A percentile compares a stretch with the other conserved stretches of the same genome.
phyloP scores from a whole-genome alignment of 495 filamentous ascomycete species.

The Tuber umbilicatum region DNA sequence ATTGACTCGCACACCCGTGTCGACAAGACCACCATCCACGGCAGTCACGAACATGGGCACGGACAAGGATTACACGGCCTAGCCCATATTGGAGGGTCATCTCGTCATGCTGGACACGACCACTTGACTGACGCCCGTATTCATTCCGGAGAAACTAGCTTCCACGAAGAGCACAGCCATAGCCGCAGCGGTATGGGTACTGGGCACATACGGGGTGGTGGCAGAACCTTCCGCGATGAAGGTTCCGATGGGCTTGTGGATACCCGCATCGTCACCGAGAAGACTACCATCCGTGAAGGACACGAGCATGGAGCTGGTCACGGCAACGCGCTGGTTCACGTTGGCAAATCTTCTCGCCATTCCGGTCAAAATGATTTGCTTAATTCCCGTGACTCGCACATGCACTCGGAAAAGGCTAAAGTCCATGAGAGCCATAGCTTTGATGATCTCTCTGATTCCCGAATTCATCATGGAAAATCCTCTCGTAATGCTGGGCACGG shows the following conservation, averaged over 20 bases:
- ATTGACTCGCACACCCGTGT: conserved; percentile 11
- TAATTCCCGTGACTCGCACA: not conserved
- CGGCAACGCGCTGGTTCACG: conserved; percentile 19
- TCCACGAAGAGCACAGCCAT: conserved; percentile 18
- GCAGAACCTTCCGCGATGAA: conserved; percentile 10
- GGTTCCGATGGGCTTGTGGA: conserved; percentile 18
- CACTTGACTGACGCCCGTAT: conserved; percentile 21
- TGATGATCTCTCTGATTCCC: not conserved
- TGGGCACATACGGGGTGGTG: conserved; percentile 8
- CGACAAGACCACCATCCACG: conserved; percentile 27
- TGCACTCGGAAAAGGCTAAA: not conserved
- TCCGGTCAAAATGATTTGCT: not conserved
- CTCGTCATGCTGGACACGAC: conserved; percentile 19
- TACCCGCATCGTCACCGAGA: conserved; percentile 16
- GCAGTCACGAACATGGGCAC: conserved; percentile 19
- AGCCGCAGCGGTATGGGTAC: conserved; percentile 19
- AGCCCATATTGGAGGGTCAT: conserved; percentile 5
- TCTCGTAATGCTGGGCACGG: not conserved
- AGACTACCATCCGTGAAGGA: conserved; percentile 6
- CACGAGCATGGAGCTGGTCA: conserved; percentile 13
- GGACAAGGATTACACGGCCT: conserved; percentile 9
- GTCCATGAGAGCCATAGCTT: not conserved
- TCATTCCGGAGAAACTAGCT: conserved; percentile 21
- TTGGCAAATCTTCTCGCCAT: not conserved
- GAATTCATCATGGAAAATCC: not conserved